Percentiles rank a stretch among this genome's conserved stretches.
Evolutionary conservation across 139 green algal species (phyloP).

Genomic region (Chlorella vulgaris): DNA sequence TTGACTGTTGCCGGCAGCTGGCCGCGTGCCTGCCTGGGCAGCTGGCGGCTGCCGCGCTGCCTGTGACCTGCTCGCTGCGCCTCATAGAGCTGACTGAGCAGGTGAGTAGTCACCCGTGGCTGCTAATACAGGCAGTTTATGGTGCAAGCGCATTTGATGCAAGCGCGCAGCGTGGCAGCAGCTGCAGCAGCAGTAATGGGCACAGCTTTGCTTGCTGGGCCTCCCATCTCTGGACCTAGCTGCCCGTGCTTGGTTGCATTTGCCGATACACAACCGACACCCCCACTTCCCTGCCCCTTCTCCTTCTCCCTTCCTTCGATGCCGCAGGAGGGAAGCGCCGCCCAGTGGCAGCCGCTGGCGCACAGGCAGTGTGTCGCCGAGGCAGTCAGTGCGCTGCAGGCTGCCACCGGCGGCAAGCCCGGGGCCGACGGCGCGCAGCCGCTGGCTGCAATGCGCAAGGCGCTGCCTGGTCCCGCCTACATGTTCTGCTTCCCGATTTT

Average conservation of each 20-base stretch:
- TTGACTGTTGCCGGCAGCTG: constrained; percentile 61
- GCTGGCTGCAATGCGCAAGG: constrained; percentile 1
- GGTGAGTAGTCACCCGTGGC: background rate
- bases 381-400: constrained; percentile 56
- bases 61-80: constrained; percentile 62
- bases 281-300: background rate
- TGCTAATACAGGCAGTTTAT: no score
- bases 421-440: background rate
- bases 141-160: no score
- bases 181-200: no score
- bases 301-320: background rate
- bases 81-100: constrained; percentile 56
- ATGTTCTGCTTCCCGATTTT: constrained; percentile 83
- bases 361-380: constrained; percentile 35
- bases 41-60: constrained; percentile 35
- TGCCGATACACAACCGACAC: background rate
- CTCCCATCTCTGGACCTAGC: background rate
- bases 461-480: constrained; percentile 68
- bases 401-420: constrained; percentile 25
- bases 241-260: background rate
- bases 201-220: background rate
- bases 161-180: no score
- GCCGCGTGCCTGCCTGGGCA: constrained; percentile 65
- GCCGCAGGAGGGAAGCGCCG: constrained; percentile 3
- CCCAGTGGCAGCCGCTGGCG: constrained; percentile 51